Evolutionary conservation across 257 asterid genomes (phyloP), one percentile per base, ranked within the genome.

Genomic region (Phtheirospermum japonicum): DNA sequence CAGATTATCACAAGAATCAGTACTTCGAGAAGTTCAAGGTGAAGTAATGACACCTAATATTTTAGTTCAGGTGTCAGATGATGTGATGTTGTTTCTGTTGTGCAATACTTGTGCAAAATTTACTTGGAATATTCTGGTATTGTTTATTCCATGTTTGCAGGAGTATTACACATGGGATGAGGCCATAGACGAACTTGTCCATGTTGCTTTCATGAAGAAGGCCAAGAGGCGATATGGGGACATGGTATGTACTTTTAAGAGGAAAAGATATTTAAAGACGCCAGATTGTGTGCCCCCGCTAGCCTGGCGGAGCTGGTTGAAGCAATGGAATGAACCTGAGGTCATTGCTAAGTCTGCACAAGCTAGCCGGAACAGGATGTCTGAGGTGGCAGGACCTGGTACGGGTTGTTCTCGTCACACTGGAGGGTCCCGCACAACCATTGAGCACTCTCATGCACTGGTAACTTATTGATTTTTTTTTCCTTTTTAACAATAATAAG

Each of bases 381-480:
- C 49, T 6, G 49, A 42, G 49, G 49, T 42, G 7, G 49, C 18
- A 42, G 49, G 49, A 42, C 7, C 13, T 12, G 49, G 49, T 42
- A 42, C 18, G 14, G 18, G 49, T n/a, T 42, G 49, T n/a, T 42
- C 18, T 7, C 17, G 49, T 0, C 49, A 42, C 49, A 42, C 49
- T 42, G 49, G 49, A 42, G 49, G 49, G 49, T 42, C 49, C 49
- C 49, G 49, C 49, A 42, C 49, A 42, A 42, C 18, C 49, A 42
- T 42, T 17, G 49, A 42, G 7, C 49, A 42, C 18, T 4, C 49
- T 42, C 49, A 42, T 42, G 49, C 17, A 4, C 49, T 42, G 49
- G 49, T 42, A 42, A 42, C 13, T 2, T 42, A n/a, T n/a, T n/a
- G n/a, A n/a, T n/a, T n/a, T n/a, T n/a, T n/a, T n/a, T n/a, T n/a